Evolutionary conservation across 371 early-diverging fungal genomes (phyloP).

Genomic region (Mucor indicus): DNA sequence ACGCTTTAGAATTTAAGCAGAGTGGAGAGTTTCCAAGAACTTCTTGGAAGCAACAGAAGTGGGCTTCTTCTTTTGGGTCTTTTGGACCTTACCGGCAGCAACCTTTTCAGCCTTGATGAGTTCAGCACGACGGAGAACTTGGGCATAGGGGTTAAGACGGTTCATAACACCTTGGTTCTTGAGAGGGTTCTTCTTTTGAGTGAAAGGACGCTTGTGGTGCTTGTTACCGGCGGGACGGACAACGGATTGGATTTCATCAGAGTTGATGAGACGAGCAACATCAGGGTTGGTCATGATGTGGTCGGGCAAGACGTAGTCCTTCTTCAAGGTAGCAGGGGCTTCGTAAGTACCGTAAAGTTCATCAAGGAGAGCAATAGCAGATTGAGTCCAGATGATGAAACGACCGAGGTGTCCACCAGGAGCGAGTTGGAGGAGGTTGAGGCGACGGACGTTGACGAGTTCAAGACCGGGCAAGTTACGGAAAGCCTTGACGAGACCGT

Average conservation of each 20-base stretch:
- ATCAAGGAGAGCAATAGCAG: conserved; percentile 95
- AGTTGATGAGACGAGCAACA: conserved; percentile 96
- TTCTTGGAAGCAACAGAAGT: conserved; percentile 51
- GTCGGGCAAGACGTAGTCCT: conserved; percentile 91
- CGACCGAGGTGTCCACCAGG: conserved; percentile 99
- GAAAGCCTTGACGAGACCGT: conserved; percentile 97
- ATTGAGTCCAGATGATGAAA: conserved; percentile 99
- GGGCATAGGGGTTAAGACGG: conserved; percentile 97
- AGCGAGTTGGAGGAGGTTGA: conserved; percentile 98
- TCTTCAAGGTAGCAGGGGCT: conserved; percentile 83
- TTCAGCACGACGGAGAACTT: conserved; percentile 85
- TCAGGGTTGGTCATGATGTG: conserved; percentile 93
- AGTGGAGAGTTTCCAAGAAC: conserved; percentile 64
- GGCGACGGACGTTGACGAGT: conserved; percentile 85
- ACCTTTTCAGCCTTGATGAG: conserved; percentile 63
- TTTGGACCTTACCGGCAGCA: conserved; percentile 64
- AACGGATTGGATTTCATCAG: conserved; percentile 96
- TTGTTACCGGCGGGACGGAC: conserved; percentile 84
- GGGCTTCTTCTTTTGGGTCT: conserved; percentile 52
- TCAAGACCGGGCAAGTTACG: conserved; percentile 99
- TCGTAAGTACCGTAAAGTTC: conserved; percentile 92
- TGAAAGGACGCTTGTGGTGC: conserved; percentile 84
- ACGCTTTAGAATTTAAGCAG: conserved; percentile 56
- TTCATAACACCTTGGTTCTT: conserved; percentile 89
- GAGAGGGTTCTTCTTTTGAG: conserved; percentile 98